Percentiles rank a stretch among this genome's conserved stretches.
phyloP scores from a whole-genome alignment of 371 early-diverging fungal genomes.

The Parasitella parasitica region DNA sequence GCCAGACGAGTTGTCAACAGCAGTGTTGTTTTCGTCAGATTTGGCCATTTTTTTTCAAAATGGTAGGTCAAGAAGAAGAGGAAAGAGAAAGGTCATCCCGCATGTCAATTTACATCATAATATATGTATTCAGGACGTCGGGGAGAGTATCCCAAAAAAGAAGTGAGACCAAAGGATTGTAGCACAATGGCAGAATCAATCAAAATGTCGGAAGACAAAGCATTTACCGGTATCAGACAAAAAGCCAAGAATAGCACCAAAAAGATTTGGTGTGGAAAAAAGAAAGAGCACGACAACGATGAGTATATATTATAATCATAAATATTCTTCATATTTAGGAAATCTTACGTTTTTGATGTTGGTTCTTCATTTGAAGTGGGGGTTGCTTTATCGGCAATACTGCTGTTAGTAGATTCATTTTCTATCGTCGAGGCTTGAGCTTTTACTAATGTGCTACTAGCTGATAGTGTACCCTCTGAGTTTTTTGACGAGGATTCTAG shows the following conservation, averaged over 20 bases:
- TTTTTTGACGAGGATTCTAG: background rate
- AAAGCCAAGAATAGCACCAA: background rate
- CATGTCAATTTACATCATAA: constrained; percentile 1
- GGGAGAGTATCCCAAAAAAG: background rate
- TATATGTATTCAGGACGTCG: background rate
- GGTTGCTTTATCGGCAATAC: too few species aligned
- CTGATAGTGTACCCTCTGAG: background rate
- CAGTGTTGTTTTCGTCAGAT: background rate
- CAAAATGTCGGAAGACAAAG: background rate
- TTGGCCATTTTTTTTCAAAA: background rate
- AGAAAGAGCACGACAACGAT: background rate
- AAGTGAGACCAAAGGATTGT: background rate
- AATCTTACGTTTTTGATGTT: background rate
- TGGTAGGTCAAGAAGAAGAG: background rate
- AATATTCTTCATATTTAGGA: background rate
- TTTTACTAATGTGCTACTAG: background rate
- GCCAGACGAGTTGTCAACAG: background rate
- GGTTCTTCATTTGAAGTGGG: background rate
- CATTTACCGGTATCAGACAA: too few species aligned
- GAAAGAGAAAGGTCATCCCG: background rate
- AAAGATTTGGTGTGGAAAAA: background rate
- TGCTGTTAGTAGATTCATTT: background rate
- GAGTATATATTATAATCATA: background rate
- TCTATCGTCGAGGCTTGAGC: background rate
- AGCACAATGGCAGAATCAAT: background rate